Percentiles rank a stretch among this genome's conserved stretches.
Conservation (phyloP, 176 grass and related monocot species). For the Oryza meyeriana region DNA sequence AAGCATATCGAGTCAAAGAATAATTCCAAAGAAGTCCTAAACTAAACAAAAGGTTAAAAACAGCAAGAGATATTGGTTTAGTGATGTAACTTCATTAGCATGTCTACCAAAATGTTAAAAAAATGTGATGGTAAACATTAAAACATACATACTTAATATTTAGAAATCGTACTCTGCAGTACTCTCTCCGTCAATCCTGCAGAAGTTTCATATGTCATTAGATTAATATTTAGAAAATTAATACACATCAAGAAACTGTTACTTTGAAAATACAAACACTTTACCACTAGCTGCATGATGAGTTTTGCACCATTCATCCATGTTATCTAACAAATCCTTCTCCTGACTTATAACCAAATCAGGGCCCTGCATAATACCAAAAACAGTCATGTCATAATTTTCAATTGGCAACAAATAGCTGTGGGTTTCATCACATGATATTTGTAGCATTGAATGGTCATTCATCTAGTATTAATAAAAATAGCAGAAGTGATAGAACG, state of each 20-base stretch:
- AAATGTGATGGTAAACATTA: background rate
- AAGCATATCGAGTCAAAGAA: no score
- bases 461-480: background rate
- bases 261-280: slow-evolving; percentile 7
- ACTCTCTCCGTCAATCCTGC: slow-evolving; percentile 79
- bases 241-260: background rate
- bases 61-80: background rate
- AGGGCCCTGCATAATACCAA: slow-evolving; percentile 60
- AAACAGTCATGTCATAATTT: slow-evolving; percentile 21
- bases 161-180: slow-evolving; percentile 55
- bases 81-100: slow-evolving; percentile 8
- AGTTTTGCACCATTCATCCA: slow-evolving; percentile 78
- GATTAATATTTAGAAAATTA: slow-evolving; percentile 7
- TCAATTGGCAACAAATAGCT: background rate
- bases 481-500: background rate
- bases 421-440: background rate
- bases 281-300: slow-evolving; percentile 86
- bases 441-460: background rate
- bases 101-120: background rate
- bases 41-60: background rate
- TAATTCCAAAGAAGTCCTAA: background rate
- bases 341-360: slow-evolving; percentile 80
- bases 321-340: slow-evolving; percentile 78
- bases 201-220: slow-evolving; percentile 6
- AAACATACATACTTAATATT: slow-evolving; percentile 51